phyloP scores from a whole-genome alignment of 441 rosid species.

The Sinapis alba region DNA sequence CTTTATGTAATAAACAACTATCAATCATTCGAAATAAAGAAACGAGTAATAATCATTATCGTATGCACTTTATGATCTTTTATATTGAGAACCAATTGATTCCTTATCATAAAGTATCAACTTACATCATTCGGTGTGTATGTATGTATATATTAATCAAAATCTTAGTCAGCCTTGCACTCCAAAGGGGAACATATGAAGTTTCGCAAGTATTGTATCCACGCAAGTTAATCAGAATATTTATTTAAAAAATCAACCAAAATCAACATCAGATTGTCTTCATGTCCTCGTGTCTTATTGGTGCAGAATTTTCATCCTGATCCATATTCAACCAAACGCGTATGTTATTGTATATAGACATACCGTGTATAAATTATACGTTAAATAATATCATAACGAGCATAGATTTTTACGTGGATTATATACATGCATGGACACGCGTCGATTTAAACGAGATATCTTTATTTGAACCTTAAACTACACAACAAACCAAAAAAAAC shows the following conservation, averaged over 20 bases:
- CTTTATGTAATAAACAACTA: conserved; percentile 28
- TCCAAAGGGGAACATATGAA: conserved; percentile 20
- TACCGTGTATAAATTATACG: too few relatives aligned
- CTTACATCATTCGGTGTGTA: conserved; percentile 30
- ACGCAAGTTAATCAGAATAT: conserved; percentile 7
- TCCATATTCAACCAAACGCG: conserved; percentile 21
- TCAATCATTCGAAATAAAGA: conserved; percentile 21
- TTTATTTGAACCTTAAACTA: background rate
- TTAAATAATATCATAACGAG: background rate
- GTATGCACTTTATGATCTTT: conserved; percentile 32
- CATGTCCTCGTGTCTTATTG: conserved; percentile 37
- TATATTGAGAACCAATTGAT: conserved; percentile 8
- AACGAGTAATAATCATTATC: conserved; percentile 12
- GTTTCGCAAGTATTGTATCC: conserved; percentile 11
- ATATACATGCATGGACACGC: background rate
- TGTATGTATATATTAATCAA: conserved; percentile 13
- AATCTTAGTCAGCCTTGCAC: conserved; percentile 32
- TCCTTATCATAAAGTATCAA: conserved; percentile 21
- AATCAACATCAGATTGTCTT: background rate
- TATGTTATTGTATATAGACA: background rate
- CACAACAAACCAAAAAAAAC: background rate
- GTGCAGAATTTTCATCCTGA: conserved; percentile 24
- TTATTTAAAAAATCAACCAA: background rate
- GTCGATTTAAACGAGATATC: background rate
- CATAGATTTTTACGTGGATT: conserved; percentile 24